Base-by-base conservation (phyloP, 768 basidiomycete genomes). In the Tylopilus balloui region DNA sequence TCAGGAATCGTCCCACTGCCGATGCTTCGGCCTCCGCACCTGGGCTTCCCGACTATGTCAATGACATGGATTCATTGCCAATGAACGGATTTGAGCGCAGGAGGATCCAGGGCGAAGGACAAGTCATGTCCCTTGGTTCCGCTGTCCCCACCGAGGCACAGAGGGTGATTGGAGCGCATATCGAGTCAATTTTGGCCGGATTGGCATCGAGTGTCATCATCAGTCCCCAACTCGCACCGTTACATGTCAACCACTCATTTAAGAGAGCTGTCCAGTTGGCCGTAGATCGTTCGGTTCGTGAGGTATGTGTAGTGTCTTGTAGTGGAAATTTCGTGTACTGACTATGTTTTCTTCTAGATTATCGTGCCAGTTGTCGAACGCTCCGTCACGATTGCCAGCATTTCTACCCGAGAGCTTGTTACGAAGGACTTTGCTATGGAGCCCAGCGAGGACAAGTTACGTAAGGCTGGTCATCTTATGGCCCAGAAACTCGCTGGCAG, bases 331-430 rank as follows among this genome's bases (percentile, higher is more conserved):
- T 24, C 4, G 20, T 29, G 12, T 24, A 4, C 23, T 23, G 45
- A 41, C 42, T 44, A 21, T 45, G 37, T 5, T 53, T 21, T 39
- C 32, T 52, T 45, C 37, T 39, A 92, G 85, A 97, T 98, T 51
- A 94, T 99, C 57, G 75, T 94, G 15, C 96, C 96, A 6, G 95
- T 99, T 44, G 94, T 99, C 20, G 96, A 99, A 60, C 82, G 96
- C 45, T 97, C 94, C 19, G 96, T 97, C 20, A 98, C 96, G 1
- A 98, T 99, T 56, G 95, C 95, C 11, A 92, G 93, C 21, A 98
- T 98, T 56, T 98, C 96, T 13, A 95, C 95, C 15, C 78, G 93
- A 32, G 96, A 99, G 64, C 75, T 99, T 10, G 91, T 96, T 17
- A 80, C 85, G 39, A 98, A 98, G 70, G 96, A 99, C 67, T 99